Base-by-base conservation (phyloP, 2,329 filamentous ascomycete genomes). In the Colletotrichum godetiae region DNA sequence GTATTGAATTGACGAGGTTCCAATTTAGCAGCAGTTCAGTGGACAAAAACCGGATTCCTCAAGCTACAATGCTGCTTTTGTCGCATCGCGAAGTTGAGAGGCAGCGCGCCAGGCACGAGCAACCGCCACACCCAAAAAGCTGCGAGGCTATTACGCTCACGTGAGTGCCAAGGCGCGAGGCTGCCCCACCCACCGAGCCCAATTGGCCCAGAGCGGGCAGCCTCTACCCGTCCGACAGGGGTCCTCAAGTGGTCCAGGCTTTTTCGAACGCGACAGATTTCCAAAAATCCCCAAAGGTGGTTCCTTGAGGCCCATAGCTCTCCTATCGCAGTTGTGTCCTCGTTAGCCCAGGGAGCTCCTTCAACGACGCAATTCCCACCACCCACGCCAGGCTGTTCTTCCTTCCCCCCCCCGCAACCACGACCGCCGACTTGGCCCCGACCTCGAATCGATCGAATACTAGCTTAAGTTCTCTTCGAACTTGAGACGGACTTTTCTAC, bases 401-500 rank as follows among this genome's bases (percentile, higher is more conserved):
- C 35, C 60, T 78, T 93, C 62, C 86, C 86, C 84, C 29, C 92
- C 92, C 33, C 60, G 15, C 27, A 62, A 24, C 31, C 22, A 55
- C 52, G 8, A 56, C 49, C 33, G 52, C 22, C 46, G 27, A 61
- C 31, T 63, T 27, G 35, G 35, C n/a, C 29, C 19, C 55, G 24
- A 58, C 12, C 49, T 60, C 42, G 42, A 62, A 58, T 24, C 53
- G 56, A 66, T 35, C 49, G 46, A 57, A 15, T 11, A 29, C 35
- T 55, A 33, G 29, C 19, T 27, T 19, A 12, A 31, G 31, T 27
- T 31, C 29, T 56, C 46, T 29, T 33, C 42, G 42, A 49, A 33
- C 4, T 7, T 31, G 19, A 13, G 12, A 56, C 27, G 19, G 4
- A 49, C 13, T 33, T 33, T 33, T 58, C 15, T 42, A 55, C 67